Base-by-base conservation (phyloP, 257 asterid genomes). In the Salvia splendens region DNA sequence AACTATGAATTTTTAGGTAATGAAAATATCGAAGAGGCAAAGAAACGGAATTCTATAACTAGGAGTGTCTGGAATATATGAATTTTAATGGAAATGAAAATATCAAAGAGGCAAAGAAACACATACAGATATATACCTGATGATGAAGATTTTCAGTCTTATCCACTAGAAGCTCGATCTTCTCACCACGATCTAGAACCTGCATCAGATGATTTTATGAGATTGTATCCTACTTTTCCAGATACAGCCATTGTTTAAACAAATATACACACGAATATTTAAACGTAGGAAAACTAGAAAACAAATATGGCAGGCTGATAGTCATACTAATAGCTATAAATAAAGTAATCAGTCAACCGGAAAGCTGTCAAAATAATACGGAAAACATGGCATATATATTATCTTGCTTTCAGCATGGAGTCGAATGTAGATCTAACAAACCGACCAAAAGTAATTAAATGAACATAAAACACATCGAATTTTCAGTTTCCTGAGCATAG, bases 131-230 rank as follows among this genome's bases (percentile, higher is more conserved):
- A 64, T 38, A n/a, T 53, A 79, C 96, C 95, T 91, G 96, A n/a
- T 84, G 67, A 70, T 85, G 97, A 75, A 91, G 92, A 74, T 83
- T 88, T 80, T 91, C 96, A 17, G 96, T 91, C 79, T 91, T 91
- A 77, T 91, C 97, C 83, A 91, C 96, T 68, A 88, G 81, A 81
- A 91, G 81, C 81, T 91, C 97, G 59, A 91, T 88, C 83, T 91
- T 91, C 65, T 88, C 97, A 42, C 96, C 97, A 67, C 97, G 97
- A 60, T 91, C 97, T 14, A 91, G 89, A 77, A 91, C 97, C 97
- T 91, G 71, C 57, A 76, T 46, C 33, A 51, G 50, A 54, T 33
- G 71, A 73, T n/a, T 42, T 48, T 17, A 24, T 24, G 30, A 33
- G 38, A 33, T 33, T n/a, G 50, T 11, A 52, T 53, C 66, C 38